Base-by-base conservation (phyloP, 2,329 filamentous ascomycete species). In the Cladophialophora exuberans region DNA sequence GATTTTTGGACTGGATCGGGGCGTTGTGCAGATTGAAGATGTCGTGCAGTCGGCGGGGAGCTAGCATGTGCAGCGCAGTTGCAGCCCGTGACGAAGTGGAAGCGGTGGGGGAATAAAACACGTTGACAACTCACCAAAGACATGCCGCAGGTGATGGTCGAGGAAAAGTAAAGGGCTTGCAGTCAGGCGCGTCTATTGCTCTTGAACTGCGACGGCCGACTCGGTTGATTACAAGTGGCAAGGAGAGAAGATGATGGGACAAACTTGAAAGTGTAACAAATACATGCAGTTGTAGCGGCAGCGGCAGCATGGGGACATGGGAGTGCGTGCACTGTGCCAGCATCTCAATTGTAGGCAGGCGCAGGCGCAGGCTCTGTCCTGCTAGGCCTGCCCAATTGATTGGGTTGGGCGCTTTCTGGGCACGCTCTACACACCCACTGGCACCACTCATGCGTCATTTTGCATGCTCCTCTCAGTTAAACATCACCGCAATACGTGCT, bases 11-110 rank as follows among this genome's bases (percentile, higher is more conserved):
- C 13, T 38, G 54, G 15, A 15, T 47, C 42, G 36, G 38, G 54
- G 26, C 22, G 26, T 39, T 38, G 31, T 36, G 46, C 46, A 47
- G n/a, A 23, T 42, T 25, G 38, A 25, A 23, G 25, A 45, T 25
- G 17, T 25, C 33, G 36, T 39, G 38, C 38, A 47, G 51, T 52
- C 10, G 54, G 51, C 25, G 52, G 22, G 52, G 47, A 61, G 58
- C 58, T 56, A 61, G 55, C 58, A 61, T 61, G 58, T 61, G 58
- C 58, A 20, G 46, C 35, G 23, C 9, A 22, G 33, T 20, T 26
- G 35, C 46, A 28, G 46, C 33, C 45, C n/a, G 25, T 53, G 42
- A 35, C 38, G 26, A 48, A n/a, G n/a, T n/a, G 36, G 41, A 45
- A 52, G 48, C 57, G 53, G 45, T 57, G 57, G 53, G 54, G 54